Percentiles rank a stretch among this genome's conserved stretches.
Evolutionary conservation across 805 yeast genomes (phyloP).

Genomic region (Lachancea cidri): DNA sequence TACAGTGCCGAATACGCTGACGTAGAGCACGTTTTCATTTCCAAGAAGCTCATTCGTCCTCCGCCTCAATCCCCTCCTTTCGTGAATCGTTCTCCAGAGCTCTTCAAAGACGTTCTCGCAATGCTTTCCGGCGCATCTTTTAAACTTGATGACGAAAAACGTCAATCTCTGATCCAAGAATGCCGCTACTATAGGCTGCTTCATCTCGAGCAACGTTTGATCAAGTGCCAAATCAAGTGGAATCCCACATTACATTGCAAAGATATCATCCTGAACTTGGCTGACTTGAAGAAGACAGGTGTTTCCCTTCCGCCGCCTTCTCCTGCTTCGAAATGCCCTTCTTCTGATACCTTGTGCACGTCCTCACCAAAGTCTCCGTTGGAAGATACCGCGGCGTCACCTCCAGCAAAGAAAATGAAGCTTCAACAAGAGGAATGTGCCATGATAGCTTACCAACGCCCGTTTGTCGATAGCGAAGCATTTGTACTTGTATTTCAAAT

Average conservation of each 20-base stretch:
- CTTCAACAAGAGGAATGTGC: constrained; percentile 11
- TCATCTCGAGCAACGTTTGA: constrained; percentile 65
- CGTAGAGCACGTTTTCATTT: constrained; percentile 38
- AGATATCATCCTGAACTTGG: constrained; percentile 52
- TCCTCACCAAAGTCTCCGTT: not conserved
- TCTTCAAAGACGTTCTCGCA: constrained; percentile 52
- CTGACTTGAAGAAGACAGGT: constrained; percentile 42
- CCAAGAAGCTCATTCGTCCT: constrained; percentile 56
- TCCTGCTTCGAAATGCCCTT: not conserved
- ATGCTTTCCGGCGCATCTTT: constrained; percentile 51
- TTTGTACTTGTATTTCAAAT: constrained; percentile 43
- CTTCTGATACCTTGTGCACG: not conserved
- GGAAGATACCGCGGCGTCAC: constrained; percentile 6
- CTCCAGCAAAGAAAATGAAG: constrained; percentile 16
- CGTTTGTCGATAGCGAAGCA: constrained; percentile 37
- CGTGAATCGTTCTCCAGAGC: constrained; percentile 45
- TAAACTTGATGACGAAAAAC: constrained; percentile 48
- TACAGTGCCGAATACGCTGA: constrained; percentile 48
- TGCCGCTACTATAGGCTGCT: constrained; percentile 72
- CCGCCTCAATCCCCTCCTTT: constrained; percentile 64
- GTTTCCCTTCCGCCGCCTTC: constrained; percentile 13
- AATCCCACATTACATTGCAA: constrained; percentile 49
- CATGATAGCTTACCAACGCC: constrained; percentile 39
- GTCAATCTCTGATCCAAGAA: constrained; percentile 57
- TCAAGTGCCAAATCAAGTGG: constrained; percentile 44